phyloP scores from a whole-genome alignment of 768 basidiomycete species.

The Kwoniella sp. region DNA sequence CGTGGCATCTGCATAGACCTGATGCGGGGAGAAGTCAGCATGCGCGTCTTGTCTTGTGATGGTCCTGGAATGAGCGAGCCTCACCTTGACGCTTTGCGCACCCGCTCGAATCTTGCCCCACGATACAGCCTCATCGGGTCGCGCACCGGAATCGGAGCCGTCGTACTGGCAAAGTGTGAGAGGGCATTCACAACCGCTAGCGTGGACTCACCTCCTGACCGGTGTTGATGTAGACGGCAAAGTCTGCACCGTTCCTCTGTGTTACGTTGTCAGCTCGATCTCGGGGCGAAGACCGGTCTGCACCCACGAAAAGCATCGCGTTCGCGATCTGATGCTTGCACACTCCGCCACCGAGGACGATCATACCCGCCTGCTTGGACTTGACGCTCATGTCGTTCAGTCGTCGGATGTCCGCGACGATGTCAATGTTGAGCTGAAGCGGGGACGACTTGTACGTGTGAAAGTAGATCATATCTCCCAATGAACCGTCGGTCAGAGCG shows the following conservation, averaged over 20 bases:
- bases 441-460: slow-evolving; percentile 87
- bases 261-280: no score
- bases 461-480: slow-evolving; percentile 99
- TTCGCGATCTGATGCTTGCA: slow-evolving; percentile 99
- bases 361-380: slow-evolving; percentile 94
- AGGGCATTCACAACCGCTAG: no score
- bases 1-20: slow-evolving; percentile 96
- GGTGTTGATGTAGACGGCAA: slow-evolving; percentile 95
- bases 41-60: background rate
- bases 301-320: slow-evolving; percentile 89
- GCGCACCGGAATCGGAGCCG: slow-evolving; percentile 93
- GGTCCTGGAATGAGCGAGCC: slow-evolving; percentile 3
- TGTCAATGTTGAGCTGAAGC: slow-evolving; percentile 70
- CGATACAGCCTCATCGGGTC: slow-evolving; percentile 94
- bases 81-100: slow-evolving; percentile 52
- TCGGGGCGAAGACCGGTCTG: no score
- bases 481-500: slow-evolving; percentile 92
- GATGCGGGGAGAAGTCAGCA: slow-evolving; percentile 1
- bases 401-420: slow-evolving; percentile 85
- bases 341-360: slow-evolving; percentile 93
- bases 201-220: slow-evolving; percentile 75
- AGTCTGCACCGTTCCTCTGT: slow-evolving; percentile 96
- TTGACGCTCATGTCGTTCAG: slow-evolving; percentile 84
- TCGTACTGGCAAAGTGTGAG: slow-evolving; percentile 60
- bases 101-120: slow-evolving; percentile 97